Base-by-base conservation (phyloP, 352 stramenopile species). In the Detonula confervacea region DNA sequence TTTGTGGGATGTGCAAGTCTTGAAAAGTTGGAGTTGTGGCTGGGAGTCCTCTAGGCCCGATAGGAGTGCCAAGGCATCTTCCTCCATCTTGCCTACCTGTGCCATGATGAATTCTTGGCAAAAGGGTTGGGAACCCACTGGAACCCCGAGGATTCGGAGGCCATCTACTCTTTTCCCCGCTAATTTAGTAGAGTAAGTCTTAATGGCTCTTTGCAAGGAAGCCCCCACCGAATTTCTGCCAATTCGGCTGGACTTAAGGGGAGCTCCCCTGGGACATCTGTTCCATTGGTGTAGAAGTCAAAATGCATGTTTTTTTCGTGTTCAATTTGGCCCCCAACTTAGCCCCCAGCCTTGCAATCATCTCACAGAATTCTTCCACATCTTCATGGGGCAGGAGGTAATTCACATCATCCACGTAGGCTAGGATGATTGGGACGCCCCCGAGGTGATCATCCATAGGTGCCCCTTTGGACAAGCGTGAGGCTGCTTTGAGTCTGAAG, bases 251-350 rank as follows among this genome's bases (percentile, higher is more conserved):
- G 14, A 1, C 1, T 55, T 6, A 16, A 1, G 7, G 7, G 2
- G 37, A n/a, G 1, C 39, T 1, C 3, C n/a, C 2, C 46, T 25
- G 1, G 24, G 27, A 25, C 20, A 49, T 16, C 2, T 1, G 4
- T 11, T 25, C 12, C 3, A 9, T 25, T 11, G 12, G 14, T 14
- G 29, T 71, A 8, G 69, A 65, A 24, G 69, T 72, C 16, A 79
- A 8, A 22, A 79, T 79, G 4, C 54, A 8, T 30, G 60, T 79
- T 60, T 79, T 73, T 1, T 73, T n/a, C 4, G 54, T 61, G 54
- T 79, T 73, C 16, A 73, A 22, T 8, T 57, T 33, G 5, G 70
- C 70, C 1, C 60, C 70, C 16, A 73, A 22, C n/a, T 2, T 8
- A 2, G 1, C 18, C 1, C 46, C 60, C 5, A 54, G 29, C 1